A percentile compares a stretch with the other conserved stretches of the same genome.
Evolutionary conservation across 2,329 filamentous ascomycete species (phyloP).

Genomic region (Neobulgaria alba): DNA sequence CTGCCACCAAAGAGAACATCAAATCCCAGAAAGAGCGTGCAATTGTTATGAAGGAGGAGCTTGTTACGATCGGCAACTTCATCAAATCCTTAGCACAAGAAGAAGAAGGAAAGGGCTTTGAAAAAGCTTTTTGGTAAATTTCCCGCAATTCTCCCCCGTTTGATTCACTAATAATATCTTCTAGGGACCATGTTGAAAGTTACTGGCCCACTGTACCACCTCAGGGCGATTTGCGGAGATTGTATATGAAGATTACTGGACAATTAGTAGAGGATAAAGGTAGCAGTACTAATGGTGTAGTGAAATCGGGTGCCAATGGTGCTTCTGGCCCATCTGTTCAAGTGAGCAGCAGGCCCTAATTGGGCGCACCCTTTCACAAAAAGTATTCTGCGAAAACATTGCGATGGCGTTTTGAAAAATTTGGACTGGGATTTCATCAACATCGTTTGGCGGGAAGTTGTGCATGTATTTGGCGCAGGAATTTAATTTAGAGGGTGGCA

Average conservation of each 20-base stretch:
- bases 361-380: too few relatives aligned
- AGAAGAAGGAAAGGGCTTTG: conserved; percentile 21
- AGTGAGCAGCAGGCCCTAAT: background rate
- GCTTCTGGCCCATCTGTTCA: background rate
- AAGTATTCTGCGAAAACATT: background rate
- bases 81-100: conserved; percentile 36
- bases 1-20: conserved; percentile 53
- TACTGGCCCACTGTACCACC: conserved; percentile 27
- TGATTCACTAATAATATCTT: conserved; percentile 2
- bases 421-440: background rate
- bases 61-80: conserved; percentile 55
- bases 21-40: conserved; percentile 54
- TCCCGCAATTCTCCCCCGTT: background rate
- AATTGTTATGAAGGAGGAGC: conserved; percentile 50
- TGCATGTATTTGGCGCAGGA: background rate
- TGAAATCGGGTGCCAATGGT: conserved; percentile 9
- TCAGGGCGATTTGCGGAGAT: conserved; percentile 21
- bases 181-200: conserved; percentile 28
- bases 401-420: background rate
- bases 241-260: conserved; percentile 25
- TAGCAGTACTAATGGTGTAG: conserved; percentile 6
- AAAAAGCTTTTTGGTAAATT: conserved; percentile 26
- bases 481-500: background rate
- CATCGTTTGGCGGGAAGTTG: background rate
- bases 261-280: conserved; percentile 9